Percentiles rank a stretch among this genome's conserved stretches.
phyloP scores from a whole-genome alignment of 768 basidiomycete species.

The Suillus occidentalis region DNA sequence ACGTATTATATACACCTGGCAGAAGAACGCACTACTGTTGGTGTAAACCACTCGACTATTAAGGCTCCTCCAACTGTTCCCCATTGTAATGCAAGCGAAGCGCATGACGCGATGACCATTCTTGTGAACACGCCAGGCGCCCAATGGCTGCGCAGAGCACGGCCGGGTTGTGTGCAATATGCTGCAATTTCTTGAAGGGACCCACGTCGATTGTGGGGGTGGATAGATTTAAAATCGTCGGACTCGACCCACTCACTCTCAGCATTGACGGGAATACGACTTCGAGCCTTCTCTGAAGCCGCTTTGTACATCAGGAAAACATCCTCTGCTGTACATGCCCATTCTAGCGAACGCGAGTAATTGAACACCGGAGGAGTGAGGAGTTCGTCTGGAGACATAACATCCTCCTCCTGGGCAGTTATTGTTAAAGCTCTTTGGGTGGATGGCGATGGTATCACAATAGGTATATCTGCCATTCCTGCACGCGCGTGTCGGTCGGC shows the following conservation, averaged over 20 bases:
- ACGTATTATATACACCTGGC: not conserved
- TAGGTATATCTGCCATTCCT: not conserved
- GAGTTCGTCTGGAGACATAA: constrained; percentile 6
- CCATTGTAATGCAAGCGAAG: constrained; percentile 27
- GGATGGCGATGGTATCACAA: not conserved
- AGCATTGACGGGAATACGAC: not conserved
- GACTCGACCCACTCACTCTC: not conserved
- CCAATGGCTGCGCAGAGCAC: constrained; percentile 15
- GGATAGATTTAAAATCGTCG: not conserved
- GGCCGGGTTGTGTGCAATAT: constrained; percentile 10
- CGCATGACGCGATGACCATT: constrained; percentile 20
- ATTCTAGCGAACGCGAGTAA: constrained; percentile 6
- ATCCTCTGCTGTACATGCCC: constrained; percentile 1
- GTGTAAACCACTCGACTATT: constrained; percentile 22
- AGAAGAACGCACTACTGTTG: constrained; percentile 15
- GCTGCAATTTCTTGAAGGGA: constrained; percentile 10
- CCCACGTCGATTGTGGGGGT: constrained; percentile 11
- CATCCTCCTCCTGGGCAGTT: not conserved
- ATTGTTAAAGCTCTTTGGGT: not conserved
- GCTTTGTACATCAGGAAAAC: not conserved
- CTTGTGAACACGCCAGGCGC: constrained; percentile 17
- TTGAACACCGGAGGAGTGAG: constrained; percentile 6
- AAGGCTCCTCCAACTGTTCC: constrained; percentile 24
- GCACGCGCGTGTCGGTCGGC: constrained; percentile 30
- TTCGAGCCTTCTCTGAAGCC: not conserved